Evolutionary conservation across 768 basidiomycete species (phyloP).

Genomic region (Termitomyces sp.): DNA sequence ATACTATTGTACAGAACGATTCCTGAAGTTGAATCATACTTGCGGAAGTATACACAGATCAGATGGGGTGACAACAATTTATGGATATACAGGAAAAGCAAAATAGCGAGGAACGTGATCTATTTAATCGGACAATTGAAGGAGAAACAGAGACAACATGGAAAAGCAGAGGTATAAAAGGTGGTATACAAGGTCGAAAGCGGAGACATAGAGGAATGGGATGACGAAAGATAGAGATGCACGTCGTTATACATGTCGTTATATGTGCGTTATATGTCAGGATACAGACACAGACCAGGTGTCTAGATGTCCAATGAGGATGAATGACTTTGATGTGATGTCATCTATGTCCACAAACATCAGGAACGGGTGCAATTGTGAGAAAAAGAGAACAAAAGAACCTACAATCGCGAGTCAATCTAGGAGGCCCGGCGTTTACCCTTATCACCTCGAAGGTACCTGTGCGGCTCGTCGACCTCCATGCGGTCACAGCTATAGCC

Average conservation of each 20-base stretch:
- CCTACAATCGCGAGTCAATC: background rate
- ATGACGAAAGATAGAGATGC: background rate
- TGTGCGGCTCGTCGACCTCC: background rate
- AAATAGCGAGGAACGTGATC: background rate
- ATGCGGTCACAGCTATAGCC: background rate
- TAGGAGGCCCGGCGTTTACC: constrained; percentile 2
- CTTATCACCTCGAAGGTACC: constrained; percentile 2
- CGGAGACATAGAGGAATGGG: background rate
- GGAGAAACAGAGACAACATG: background rate
- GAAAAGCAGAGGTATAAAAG: background rate
- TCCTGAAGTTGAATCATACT: background rate
- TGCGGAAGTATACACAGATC: background rate
- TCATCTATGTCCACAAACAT: background rate
- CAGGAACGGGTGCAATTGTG: background rate
- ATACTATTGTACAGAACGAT: background rate
- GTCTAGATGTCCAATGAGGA: background rate
- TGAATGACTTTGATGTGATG: background rate
- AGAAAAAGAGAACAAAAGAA: background rate
- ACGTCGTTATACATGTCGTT: background rate
- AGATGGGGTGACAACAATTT: background rate
- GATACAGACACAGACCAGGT: too few species aligned
- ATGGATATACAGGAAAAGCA: background rate
- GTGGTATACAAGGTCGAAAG: background rate
- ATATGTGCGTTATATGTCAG: background rate
- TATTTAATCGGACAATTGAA: background rate